Percentiles rank a stretch among this genome's conserved stretches.
Conservation (phyloP, 1,284 basidiomycete genomes). For the Ganoderma leucocontextum region DNA sequence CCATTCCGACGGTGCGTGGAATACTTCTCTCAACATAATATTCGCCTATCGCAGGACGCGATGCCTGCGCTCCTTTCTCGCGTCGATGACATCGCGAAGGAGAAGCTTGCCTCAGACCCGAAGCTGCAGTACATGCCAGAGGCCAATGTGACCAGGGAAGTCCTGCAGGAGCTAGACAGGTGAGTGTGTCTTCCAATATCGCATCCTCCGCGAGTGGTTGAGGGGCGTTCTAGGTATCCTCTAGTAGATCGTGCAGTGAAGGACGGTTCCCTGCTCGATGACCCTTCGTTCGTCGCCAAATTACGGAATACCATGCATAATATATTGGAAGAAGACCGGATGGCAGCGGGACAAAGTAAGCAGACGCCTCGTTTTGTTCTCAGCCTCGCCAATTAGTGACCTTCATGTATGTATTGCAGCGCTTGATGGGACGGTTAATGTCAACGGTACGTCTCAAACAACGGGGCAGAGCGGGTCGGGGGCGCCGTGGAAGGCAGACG, state of each 20-base stretch:
- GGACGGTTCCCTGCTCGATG: constrained; percentile 59
- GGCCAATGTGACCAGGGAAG: constrained; percentile 62
- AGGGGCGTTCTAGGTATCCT: constrained; percentile 51
- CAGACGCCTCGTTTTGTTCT: too few relatives aligned
- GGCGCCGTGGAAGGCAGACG: constrained; percentile 7
- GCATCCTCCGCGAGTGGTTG: constrained; percentile 24
- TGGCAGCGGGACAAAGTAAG: constrained; percentile 20
- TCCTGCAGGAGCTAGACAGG: constrained; percentile 79
- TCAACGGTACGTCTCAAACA: constrained; percentile 22
- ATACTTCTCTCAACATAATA: constrained; percentile 19
- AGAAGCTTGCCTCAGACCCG: constrained; percentile 61
- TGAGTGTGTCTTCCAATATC: constrained; percentile 37
- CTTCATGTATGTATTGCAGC: background rate
- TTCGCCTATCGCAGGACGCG: constrained; percentile 52
- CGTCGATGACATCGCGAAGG: constrained; percentile 66
- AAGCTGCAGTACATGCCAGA: constrained; percentile 62
- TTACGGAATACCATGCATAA: constrained; percentile 46
- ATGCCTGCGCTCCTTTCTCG: constrained; percentile 59
- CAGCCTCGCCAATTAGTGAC: background rate
- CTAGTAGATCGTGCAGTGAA: constrained; percentile 69
- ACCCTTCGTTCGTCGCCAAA: constrained; percentile 55
- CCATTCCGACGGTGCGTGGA: constrained; percentile 22
- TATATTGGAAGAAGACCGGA: constrained; percentile 37
- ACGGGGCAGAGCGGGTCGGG: constrained; percentile 5
- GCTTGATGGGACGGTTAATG: constrained; percentile 3